Conservation (phyloP, 805 yeast genomes). For the Grigorovia yakushimaensis region DNA sequence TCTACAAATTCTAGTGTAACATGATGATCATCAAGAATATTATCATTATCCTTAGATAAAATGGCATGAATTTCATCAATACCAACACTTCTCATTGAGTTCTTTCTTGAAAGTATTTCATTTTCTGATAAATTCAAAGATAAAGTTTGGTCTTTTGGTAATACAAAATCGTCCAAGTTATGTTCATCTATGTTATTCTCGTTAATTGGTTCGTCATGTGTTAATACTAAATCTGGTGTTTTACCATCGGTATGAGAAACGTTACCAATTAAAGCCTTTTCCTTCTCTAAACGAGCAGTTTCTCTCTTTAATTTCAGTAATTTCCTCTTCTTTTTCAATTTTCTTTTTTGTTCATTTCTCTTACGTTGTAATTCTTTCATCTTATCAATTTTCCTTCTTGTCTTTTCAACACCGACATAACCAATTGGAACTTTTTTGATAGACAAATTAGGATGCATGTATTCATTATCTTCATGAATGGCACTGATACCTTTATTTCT, state of each 20-base stretch:
- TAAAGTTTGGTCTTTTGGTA: background rate
- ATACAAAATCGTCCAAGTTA: background rate
- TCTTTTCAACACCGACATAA: conserved; percentile 28
- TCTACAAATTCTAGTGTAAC: conserved; percentile 4
- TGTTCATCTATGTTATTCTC: conserved; percentile 1
- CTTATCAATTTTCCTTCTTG: conserved; percentile 27
- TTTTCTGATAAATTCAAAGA: background rate
- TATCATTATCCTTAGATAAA: conserved; percentile 19
- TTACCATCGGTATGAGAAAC: conserved; percentile 1
- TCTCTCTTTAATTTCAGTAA: conserved; percentile 24
- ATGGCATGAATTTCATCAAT: conserved; percentile 26
- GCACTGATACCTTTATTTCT: conserved; percentile 57
- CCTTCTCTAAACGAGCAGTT: conserved; percentile 24
- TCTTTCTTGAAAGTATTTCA: conserved; percentile 9
- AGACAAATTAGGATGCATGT: conserved; percentile 21
- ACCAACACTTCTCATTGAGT: conserved; percentile 23
- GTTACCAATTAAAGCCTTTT: conserved; percentile 5
- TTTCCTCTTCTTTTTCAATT: conserved; percentile 27
- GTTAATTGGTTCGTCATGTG: background rate
- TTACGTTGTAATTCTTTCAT: conserved; percentile 29
- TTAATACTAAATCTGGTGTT: background rate
- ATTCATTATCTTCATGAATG: conserved; percentile 26
- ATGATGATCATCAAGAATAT: conserved; percentile 11
- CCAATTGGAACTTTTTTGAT: conserved; percentile 29
- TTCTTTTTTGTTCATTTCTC: conserved; percentile 27